Conservation (phyloP, 495 filamentous ascomycete species). For the Evernia prunastri region DNA sequence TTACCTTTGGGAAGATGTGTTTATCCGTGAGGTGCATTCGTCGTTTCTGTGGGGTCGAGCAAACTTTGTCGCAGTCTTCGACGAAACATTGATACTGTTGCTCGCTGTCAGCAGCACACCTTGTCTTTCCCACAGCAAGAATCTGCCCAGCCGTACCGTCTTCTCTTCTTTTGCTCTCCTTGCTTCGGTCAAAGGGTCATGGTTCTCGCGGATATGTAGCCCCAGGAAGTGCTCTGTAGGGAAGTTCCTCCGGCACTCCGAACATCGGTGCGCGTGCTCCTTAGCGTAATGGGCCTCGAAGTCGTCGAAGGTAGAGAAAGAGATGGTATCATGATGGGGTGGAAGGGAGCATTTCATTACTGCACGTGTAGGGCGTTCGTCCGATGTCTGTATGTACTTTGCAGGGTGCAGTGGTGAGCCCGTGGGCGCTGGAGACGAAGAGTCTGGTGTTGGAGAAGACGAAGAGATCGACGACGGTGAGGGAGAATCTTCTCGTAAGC, state of each 20-base stretch:
- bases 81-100: slow-evolving; percentile 80
- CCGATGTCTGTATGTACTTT: slow-evolving; percentile 29
- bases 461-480: slow-evolving; percentile 26
- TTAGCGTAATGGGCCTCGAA: slow-evolving; percentile 84
- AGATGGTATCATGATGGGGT: slow-evolving; percentile 60
- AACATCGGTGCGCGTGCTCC: slow-evolving; percentile 76
- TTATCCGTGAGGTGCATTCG: slow-evolving; percentile 86
- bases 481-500: slow-evolving; percentile 47
- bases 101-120: not conserved
- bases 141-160: slow-evolving; percentile 53
- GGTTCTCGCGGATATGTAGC: slow-evolving; percentile 87
- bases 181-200: slow-evolving; percentile 72
- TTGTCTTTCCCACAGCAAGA: not conserved
- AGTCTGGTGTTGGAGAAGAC: slow-evolving; percentile 22
- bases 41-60: slow-evolving; percentile 75
- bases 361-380: slow-evolving; percentile 9
- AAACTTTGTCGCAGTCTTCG: slow-evolving; percentile 79
- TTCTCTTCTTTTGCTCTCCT: slow-evolving; percentile 74
- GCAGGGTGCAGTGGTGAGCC: slow-evolving; percentile 18
- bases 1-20: slow-evolving; percentile 78
- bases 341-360: slow-evolving; percentile 74
- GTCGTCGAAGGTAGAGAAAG: slow-evolving; percentile 68
- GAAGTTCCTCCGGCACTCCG: slow-evolving; percentile 73
- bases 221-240: slow-evolving; percentile 63
- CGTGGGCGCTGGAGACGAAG: slow-evolving; percentile 27